Percentiles rank a stretch among this genome's conserved stretches.
These are phyloP conservation scores for Termitomyces sp. DNA, from an alignment of 768 basidiomycete genomes.

Conservation along the genomic window DNA sequence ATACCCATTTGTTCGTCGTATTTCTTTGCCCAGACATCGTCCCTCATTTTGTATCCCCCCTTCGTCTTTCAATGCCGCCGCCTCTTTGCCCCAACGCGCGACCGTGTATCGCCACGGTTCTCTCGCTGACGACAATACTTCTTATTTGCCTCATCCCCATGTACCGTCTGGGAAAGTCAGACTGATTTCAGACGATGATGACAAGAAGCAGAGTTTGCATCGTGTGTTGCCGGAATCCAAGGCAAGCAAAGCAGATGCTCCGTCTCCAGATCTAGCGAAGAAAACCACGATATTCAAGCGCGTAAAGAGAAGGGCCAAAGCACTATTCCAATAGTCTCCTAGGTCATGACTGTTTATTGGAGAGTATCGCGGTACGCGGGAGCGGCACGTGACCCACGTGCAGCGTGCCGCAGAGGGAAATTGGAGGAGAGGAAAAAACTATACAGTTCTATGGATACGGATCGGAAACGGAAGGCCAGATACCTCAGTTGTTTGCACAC, in stretches of 20 bases:
- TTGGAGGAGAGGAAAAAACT: no score
- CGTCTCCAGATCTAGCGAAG: background rate
- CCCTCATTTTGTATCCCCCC: background rate
- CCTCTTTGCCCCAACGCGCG: background rate
- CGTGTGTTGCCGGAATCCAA: background rate
- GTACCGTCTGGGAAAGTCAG: constrained; percentile 1
- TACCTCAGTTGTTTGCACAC: no score
- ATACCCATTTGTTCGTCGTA: constrained; percentile 4
- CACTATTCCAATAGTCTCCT: background rate
- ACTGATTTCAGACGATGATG: background rate
- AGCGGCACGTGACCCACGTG: no score
- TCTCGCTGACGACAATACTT: background rate
- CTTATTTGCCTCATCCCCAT: constrained; percentile 4
- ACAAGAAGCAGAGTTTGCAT: background rate
- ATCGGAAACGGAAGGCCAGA: no score
- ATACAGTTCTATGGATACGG: no score
- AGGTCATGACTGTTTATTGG: background rate
- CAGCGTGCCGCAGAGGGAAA: no score
- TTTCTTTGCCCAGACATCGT: constrained; percentile 1
- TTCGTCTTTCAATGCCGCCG: background rate
- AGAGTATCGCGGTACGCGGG: no score
- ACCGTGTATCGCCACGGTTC: background rate
- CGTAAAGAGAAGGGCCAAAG: background rate
- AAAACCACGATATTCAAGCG: constrained; percentile 1
- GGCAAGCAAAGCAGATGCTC: background rate